These are phyloP conservation scores for Aspergillus panamensis DNA, from an alignment of 495 filamentous ascomycete species.

Conservation along the genomic window DNA sequence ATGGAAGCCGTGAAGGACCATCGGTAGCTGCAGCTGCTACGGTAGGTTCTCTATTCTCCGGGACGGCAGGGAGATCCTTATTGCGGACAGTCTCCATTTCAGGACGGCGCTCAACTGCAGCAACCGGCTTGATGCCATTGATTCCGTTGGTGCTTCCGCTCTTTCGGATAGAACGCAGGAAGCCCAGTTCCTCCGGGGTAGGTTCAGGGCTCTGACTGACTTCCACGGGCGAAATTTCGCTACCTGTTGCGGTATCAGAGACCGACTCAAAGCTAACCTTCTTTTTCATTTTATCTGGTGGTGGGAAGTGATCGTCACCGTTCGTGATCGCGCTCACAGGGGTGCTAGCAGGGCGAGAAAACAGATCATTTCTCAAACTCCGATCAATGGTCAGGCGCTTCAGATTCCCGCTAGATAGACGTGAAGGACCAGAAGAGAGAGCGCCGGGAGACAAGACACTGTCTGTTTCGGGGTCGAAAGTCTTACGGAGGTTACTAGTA, in stretches of 20 bases:
- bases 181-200: slow-evolving; percentile 63
- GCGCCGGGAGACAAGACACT: slow-evolving; percentile 85
- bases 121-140: slow-evolving; percentile 39
- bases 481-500: slow-evolving; percentile 64
- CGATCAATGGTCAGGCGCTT: slow-evolving; percentile 91
- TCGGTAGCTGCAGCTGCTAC: slow-evolving; percentile 30
- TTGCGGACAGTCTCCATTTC: slow-evolving; percentile 73
- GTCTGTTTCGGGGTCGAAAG: slow-evolving; percentile 63
- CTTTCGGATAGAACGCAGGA: slow-evolving; percentile 53
- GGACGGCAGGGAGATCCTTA: slow-evolving; percentile 75
- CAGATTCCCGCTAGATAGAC: slow-evolving; percentile 63
- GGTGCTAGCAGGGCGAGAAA: slow-evolving; percentile 46
- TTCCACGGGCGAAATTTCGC: slow-evolving; percentile 45
- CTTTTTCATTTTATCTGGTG: slow-evolving; percentile 60
- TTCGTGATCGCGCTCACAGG: slow-evolving; percentile 48
- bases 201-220: slow-evolving; percentile 47
- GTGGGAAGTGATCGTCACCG: slow-evolving; percentile 40
- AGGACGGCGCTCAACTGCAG: slow-evolving; percentile 35
- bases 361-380: slow-evolving; percentile 73
- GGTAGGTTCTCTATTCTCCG: slow-evolving; percentile 54
- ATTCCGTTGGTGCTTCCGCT: slow-evolving; percentile 47
- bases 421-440: slow-evolving; percentile 66
- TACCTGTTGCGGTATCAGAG: slow-evolving; percentile 38
- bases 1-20: slow-evolving; percentile 28
- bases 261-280: slow-evolving; percentile 84